Evolutionary conservation across 148 eudicot species (phyloP), one percentile per base, ranked within the genome.

Genomic region (Dysphania ambrosioides): DNA sequence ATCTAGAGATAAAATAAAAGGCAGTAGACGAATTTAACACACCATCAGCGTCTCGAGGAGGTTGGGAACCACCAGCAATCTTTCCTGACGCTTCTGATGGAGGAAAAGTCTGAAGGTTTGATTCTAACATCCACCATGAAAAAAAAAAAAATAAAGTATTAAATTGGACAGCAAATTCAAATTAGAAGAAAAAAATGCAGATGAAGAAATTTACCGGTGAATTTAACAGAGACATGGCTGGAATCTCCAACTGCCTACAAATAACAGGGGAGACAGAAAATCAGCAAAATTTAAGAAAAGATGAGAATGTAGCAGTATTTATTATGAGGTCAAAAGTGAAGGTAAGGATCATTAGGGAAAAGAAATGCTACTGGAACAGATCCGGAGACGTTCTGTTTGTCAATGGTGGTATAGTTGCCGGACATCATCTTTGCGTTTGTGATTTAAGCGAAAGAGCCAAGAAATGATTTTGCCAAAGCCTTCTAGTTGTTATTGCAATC

Each of bases 41-140:
- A 87, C 98, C 98, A 75, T 93, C 96, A 9, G 96, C 98, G 80
- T 93, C 98, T 13, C 96, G 93, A 72, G 93, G 98, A 4, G 92
- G 96, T 35, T 88, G 82, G 36, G 89, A 72, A 35, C 72, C 89
- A 58, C 86, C 81, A 2, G 88, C 79, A 77, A 88, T 89, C 88
- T 93, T 91, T 59, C 96, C 97, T 51, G 86, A 87, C 38, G 88
- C 74, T 66, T 85, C 89, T 16, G 94, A 84, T 57, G 94, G 94
- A 30, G 89, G 90, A 86, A 88, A 92, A 9, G 96, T 86, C 86
- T 90, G 92, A 59, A 94, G 90, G 86, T 71, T 91, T 40, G 97
- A 88, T 26, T 94, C 95, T 88, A 71, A 11, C 7, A 6, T 30
- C 71, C 77, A 64, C 47, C 72, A 70, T 61, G 59, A 76, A 35